Evolutionary conservation across 495 filamentous ascomycete genomes (phyloP), one percentile per base, ranked within the genome.

Genomic region (Mytilinidion resinicola): DNA sequence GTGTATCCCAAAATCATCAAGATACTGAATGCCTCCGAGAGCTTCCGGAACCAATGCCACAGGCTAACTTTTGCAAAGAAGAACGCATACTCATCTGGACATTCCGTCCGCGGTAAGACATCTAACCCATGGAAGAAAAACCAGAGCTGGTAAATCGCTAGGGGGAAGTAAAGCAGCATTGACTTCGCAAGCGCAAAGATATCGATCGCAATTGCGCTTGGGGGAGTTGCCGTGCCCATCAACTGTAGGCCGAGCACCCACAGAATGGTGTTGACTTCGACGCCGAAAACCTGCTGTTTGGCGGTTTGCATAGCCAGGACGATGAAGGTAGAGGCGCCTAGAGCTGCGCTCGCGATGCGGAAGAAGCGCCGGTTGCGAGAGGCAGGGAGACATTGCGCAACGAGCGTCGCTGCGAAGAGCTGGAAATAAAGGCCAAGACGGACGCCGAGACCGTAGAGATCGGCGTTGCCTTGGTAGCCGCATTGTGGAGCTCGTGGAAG

Each of bases 381-480:
- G 25, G 25, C 25, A 6, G 25, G 25, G 6, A 30, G 25, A 6
- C 25, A 30, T 30, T 30, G 25, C 2, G 25, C 25, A 6, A 30
- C 25, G 46, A 49, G 46, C 1, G 17, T 17, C 4, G 55, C 44
- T 1, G 25, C 47, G 55, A 46, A 9, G 36, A n/a, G 57, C 30
- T 56, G 57, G 14, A 60, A 14, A 33, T 60, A 60, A 8, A 60
- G 20, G 20, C 52, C 51, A n/a, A 60, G 51, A 1, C 57, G n/a
- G 15, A 60, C 15, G 34, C 57, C 57, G 9, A 60, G 39, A 34
- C 57, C 57, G 35, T 60, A 60, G 25, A 60, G 19, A 36, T 60
- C 57, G 12, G 34, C 19, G 35, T 60, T 19, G 5, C 57, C 57
- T 20, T 49, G 5, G 19, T 20, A 20, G 46, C 17, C 17, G n/a